Evolutionary conservation across 2,329 filamentous ascomycete genomes (phyloP).

Genomic region (Microdochium bolleyi): DNA sequence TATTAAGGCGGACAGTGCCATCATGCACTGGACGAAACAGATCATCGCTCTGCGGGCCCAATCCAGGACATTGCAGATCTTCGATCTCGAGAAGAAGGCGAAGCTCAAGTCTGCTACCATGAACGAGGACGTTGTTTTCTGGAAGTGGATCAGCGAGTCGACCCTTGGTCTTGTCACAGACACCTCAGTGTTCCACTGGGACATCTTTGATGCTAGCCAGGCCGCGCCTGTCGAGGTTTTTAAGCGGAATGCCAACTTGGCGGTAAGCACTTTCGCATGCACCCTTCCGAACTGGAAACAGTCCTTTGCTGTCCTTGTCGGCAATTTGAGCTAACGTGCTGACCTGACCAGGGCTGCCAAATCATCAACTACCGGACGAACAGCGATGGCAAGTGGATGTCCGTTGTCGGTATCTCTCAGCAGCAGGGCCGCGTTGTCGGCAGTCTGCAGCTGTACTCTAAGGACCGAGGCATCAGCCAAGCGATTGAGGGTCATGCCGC

Average conservation of each 20-base stretch:
- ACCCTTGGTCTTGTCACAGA: conserved; percentile 88
- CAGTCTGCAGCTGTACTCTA: conserved; percentile 95
- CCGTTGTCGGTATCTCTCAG: conserved; percentile 90
- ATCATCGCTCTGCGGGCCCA: conserved; percentile 96
- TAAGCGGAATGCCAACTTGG: conserved; percentile 85
- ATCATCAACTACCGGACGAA: conserved; percentile 99
- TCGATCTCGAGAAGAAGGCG: conserved; percentile 85
- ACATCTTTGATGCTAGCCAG: conserved; percentile 81
- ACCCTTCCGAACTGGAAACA: background rate
- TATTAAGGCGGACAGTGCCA: conserved; percentile 98
- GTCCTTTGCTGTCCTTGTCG: too few relatives aligned
- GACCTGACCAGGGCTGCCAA: conserved; percentile 68
- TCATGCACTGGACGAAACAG: conserved; percentile 97
- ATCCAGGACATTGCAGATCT: conserved; percentile 91
- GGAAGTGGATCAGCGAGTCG: conserved; percentile 96
- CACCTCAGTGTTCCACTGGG: conserved; percentile 91
- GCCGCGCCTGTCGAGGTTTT: conserved; percentile 82
- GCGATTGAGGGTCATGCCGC: conserved; percentile 96
- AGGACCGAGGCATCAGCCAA: conserved; percentile 93
- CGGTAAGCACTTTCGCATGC: conserved; percentile 42
- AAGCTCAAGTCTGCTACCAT: conserved; percentile 96
- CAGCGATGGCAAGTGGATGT: conserved; percentile 96
- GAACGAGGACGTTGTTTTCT: conserved; percentile 96
- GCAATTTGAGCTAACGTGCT: conserved; percentile 11
- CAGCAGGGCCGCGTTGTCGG: conserved; percentile 90